Percentiles rank a stretch among this genome's conserved stretches.
Conservation (phyloP, 139 green algal species). For the Closterium sp. region DNA sequence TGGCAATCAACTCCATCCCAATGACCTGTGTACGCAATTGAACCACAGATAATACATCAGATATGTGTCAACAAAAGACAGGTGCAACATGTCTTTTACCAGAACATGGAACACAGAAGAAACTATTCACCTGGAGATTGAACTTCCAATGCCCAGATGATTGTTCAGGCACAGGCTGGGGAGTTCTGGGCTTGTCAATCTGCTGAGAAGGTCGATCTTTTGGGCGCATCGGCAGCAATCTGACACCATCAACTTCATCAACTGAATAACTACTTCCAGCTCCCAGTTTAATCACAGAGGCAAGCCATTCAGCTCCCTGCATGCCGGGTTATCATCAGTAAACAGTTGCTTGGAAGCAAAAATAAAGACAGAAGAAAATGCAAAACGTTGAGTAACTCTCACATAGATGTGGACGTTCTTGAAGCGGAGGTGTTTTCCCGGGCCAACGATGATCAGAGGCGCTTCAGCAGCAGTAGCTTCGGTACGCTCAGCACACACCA, state of each 20-base stretch:
- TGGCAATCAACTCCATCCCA: not conserved
- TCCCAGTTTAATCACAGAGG: not conserved
- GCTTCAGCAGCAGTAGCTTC: not conserved
- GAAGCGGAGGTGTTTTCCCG: not conserved
- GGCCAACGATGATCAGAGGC: not conserved
- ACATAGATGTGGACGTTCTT: not conserved
- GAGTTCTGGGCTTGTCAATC: not conserved
- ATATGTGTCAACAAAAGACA: not conserved
- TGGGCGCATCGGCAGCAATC: not conserved
- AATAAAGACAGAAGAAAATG: not conserved
- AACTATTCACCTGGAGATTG: not conserved
- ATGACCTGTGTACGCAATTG: not conserved
- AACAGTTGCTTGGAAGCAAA: not conserved
- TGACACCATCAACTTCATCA: not conserved
- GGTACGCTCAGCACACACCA: not conserved
- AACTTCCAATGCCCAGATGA: not conserved
- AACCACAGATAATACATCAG: not conserved
- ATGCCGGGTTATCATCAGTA: not conserved
- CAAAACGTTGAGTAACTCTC: not conserved
- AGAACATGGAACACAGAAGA: not conserved
- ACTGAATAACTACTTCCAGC: not conserved
- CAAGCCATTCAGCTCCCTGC: not conserved
- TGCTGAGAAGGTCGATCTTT: not conserved
- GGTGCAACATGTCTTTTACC: not conserved
- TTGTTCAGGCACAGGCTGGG: not conserved